A percentile compares a stretch with the other conserved stretches of the same genome.
Conservation (phyloP, 805 yeast species). For the Metschnikowia continentalis region DNA sequence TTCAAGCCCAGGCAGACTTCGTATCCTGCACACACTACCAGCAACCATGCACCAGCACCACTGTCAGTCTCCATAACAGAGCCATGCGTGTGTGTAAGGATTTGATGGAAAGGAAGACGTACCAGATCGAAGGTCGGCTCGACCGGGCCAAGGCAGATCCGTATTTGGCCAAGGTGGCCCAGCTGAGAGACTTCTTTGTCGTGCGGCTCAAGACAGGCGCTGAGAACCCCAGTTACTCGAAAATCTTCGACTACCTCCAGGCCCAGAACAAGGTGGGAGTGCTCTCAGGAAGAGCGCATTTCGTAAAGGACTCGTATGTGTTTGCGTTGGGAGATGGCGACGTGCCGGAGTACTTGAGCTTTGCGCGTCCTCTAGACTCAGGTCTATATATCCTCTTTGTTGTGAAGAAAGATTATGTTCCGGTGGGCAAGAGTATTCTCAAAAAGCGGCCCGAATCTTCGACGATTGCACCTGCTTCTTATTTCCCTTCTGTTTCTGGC, state of each 20-base stretch:
- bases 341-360: slow-evolving; percentile 10
- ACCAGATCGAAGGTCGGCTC: slow-evolving; percentile 62
- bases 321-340: slow-evolving; percentile 31
- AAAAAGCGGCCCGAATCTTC: slow-evolving; percentile 10
- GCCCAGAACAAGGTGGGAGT: slow-evolving; percentile 55
- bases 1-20: slow-evolving; percentile 35
- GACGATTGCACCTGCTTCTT: neutral
- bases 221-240: slow-evolving; percentile 24
- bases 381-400: slow-evolving; percentile 29
- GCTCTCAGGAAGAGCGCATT: slow-evolving; percentile 43
- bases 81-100: slow-evolving; percentile 26
- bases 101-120: slow-evolving; percentile 24
- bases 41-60: slow-evolving; percentile 17
- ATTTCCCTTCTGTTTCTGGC: neutral
- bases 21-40: slow-evolving; percentile 31
- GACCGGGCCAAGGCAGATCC: slow-evolving; percentile 49
- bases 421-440: slow-evolving; percentile 22
- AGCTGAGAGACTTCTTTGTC: slow-evolving; percentile 51
- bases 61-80: slow-evolving; percentile 21
- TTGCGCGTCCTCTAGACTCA: slow-evolving; percentile 6
- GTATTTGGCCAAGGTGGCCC: slow-evolving; percentile 47
- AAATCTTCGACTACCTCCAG: slow-evolving; percentile 42
- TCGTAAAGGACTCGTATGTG: slow-evolving; percentile 63
- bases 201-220: slow-evolving; percentile 35
- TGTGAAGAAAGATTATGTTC: slow-evolving; percentile 34